Conservation (phyloP, 2,329 filamentous ascomycete genomes). For the Colletotrichum lindemuthianum region DNA sequence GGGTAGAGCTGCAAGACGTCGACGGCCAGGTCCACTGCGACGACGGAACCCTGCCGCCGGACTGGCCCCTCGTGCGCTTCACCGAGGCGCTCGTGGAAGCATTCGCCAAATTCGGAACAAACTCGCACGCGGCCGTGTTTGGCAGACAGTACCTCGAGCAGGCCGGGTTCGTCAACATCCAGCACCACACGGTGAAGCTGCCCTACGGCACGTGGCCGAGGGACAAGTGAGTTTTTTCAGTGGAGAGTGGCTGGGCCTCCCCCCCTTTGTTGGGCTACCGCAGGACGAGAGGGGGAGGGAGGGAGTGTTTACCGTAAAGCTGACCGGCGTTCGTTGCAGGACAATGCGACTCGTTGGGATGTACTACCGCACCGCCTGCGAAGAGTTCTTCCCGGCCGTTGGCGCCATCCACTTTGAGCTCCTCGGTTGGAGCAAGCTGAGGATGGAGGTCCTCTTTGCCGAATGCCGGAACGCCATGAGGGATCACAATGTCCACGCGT, state of each 20-base stretch:
- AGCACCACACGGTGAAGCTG: constrained; percentile 52
- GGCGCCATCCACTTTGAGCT: constrained; percentile 51
- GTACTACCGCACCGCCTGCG: constrained; percentile 53
- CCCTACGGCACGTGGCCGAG: constrained; percentile 60
- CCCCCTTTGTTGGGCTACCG: neutral
- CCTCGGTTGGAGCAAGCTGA: constrained; percentile 47
- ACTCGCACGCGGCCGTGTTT: constrained; percentile 50
- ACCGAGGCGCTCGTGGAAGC: constrained; percentile 48
- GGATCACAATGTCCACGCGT: constrained; percentile 43
- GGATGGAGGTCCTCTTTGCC: constrained; percentile 43
- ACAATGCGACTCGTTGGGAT: constrained; percentile 51
- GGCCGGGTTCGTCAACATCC: constrained; percentile 54
- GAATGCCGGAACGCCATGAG: constrained; percentile 42
- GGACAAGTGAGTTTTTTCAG: constrained; percentile 43
- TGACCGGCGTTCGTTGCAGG: constrained; percentile 36
- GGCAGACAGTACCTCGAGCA: constrained; percentile 48
- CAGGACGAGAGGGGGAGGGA: too few species aligned
- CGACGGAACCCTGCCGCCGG: constrained; percentile 46
- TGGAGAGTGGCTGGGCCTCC: neutral
- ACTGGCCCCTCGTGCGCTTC: constrained; percentile 47
- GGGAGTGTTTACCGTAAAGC: too few species aligned
- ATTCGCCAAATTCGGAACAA: constrained; percentile 50
- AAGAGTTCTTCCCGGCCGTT: constrained; percentile 53
- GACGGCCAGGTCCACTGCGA: constrained; percentile 52
- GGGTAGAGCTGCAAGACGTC: constrained; percentile 58